A percentile compares a stretch with the other conserved stretches of the same genome.
Evolutionary conservation across 1,139 yeast genomes (phyloP).

Genomic region (Magnusiomyces ingens): DNA sequence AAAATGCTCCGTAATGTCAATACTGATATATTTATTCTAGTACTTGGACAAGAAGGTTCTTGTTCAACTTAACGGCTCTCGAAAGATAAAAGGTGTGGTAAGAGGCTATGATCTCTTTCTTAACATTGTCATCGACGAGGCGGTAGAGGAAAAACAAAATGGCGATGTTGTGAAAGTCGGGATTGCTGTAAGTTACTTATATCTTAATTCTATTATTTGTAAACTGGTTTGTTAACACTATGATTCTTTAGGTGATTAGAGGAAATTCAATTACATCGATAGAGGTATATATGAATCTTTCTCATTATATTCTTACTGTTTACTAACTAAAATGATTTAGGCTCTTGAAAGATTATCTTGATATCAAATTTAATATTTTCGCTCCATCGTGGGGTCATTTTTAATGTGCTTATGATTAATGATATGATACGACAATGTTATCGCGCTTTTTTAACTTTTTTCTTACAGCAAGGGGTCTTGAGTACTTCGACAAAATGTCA

Average conservation of each 20-base stretch:
- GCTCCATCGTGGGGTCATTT: neutral
- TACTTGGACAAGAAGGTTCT: conserved; percentile 71
- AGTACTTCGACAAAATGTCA: too few relatives aligned
- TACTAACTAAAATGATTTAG: neutral
- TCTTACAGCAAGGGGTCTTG: neutral
- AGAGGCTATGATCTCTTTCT: conserved; percentile 77
- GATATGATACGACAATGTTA: neutral
- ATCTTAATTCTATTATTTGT: neutral
- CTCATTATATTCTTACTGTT: neutral
- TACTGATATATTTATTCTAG: conserved; percentile 31
- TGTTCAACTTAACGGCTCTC: conserved; percentile 65
- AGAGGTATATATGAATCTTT: conserved; percentile 24
- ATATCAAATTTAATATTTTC: neutral
- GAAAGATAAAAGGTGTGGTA: conserved; percentile 64
- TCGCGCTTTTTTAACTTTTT: neutral
- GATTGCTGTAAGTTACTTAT: conserved; percentile 29
- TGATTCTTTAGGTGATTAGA: conserved; percentile 29
- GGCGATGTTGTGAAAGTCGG: conserved; percentile 53
- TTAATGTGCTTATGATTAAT: conserved; percentile 3
- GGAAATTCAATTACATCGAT: conserved; percentile 41
- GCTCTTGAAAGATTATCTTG: conserved; percentile 27
- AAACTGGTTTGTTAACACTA: neutral
- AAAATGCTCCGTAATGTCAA: neutral
- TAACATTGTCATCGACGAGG: conserved; percentile 68
- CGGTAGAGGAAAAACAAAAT: conserved; percentile 51